These are phyloP conservation scores for Eimeria acervulina DNA, from an alignment of 169 alveolate genomes.

Conservation along the genomic window DNA sequence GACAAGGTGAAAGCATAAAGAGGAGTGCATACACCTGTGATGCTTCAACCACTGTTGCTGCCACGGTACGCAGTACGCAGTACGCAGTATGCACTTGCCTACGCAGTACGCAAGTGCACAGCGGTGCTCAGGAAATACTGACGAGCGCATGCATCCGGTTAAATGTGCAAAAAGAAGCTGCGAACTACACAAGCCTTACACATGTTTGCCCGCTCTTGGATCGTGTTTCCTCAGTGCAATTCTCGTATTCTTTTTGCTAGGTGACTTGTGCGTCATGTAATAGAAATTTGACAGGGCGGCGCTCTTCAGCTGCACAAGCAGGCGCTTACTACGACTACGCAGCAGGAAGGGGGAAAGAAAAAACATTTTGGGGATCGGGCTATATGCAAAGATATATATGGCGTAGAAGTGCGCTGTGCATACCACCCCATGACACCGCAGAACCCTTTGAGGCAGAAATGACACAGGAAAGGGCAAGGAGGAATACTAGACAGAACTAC, in stretches of 20 bases:
- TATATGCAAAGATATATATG: background rate
- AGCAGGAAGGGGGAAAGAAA: slow-evolving; percentile 87
- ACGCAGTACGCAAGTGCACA: too few species aligned
- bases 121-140: background rate
- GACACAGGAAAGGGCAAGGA: background rate
- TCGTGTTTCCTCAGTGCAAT: slow-evolving; percentile 92
- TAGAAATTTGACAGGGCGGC: slow-evolving; percentile 90
- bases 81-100: too few species aligned
- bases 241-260: slow-evolving; percentile 89
- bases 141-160: background rate
- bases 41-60: background rate
- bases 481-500: background rate
- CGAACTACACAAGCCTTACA: slow-evolving; percentile 84
- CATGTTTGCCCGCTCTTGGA: slow-evolving; percentile 91
- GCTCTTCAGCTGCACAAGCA: slow-evolving; percentile 89
- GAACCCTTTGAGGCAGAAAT: background rate
- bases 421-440: background rate
- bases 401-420: background rate
- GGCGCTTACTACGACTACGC: slow-evolving; percentile 91
- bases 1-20: background rate
- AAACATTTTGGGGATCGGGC: slow-evolving; percentile 84
- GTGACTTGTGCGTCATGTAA: slow-evolving; percentile 91
- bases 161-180: background rate
- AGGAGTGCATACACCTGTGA: background rate
- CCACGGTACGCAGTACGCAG: background rate